These are phyloP conservation scores for Phialophora verrucosa DNA, from an alignment of 2,329 filamentous ascomycete genomes.

Conservation along the genomic window DNA sequence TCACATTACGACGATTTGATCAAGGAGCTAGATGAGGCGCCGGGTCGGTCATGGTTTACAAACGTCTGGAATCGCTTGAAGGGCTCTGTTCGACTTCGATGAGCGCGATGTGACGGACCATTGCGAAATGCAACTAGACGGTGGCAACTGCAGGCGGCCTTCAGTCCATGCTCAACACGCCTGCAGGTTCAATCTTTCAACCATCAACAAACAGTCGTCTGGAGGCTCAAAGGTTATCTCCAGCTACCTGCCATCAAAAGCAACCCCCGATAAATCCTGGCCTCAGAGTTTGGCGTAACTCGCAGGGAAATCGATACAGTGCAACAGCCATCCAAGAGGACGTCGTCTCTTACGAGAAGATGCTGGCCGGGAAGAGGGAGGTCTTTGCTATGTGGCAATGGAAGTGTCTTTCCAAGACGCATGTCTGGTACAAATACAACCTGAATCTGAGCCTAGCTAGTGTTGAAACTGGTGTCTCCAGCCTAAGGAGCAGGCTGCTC, in stretches of 20 bases:
- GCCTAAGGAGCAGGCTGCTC: neutral
- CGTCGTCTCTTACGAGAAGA: neutral
- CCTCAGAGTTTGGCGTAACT: neutral
- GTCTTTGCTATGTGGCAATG: neutral
- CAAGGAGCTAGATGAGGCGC: constrained; percentile 60
- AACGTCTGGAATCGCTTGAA: constrained; percentile 54
- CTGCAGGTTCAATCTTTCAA: neutral
- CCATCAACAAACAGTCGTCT: no score
- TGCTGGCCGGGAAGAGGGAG: neutral
- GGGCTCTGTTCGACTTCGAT: constrained; percentile 42
- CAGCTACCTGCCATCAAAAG: neutral
- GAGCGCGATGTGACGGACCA: constrained; percentile 8
- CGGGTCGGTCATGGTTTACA: constrained; percentile 54
- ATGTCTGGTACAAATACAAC: neutral
- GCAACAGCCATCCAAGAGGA: neutral
- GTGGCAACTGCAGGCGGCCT: neutral
- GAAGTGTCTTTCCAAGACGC: neutral
- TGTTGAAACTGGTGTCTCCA: neutral
- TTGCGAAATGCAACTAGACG: neutral
- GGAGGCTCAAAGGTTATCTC: no score
- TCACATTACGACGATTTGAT: constrained; percentile 60
- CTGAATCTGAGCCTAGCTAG: neutral
- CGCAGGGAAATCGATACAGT: neutral
- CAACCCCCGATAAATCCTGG: neutral
- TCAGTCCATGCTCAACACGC: neutral